Conservation (phyloP, 2,329 filamentous ascomycete genomes). For the Boeremia exigua region DNA sequence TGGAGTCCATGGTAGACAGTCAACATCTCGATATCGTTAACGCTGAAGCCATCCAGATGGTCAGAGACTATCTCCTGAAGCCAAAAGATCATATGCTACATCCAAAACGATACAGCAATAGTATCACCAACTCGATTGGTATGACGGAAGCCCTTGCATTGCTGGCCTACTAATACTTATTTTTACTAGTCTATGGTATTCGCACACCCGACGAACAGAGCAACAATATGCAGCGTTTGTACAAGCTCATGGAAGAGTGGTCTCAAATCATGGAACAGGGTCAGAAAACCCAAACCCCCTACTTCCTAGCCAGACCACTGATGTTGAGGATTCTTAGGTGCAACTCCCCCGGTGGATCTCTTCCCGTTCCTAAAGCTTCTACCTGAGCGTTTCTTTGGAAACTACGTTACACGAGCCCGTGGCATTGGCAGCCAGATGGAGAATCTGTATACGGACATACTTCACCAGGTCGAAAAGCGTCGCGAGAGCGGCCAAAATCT, state of each 20-base stretch:
- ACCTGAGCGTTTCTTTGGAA: slow-evolving; percentile 37
- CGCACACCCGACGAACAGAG: slow-evolving; percentile 11
- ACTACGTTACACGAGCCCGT: slow-evolving; percentile 17
- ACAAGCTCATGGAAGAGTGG: slow-evolving; percentile 51
- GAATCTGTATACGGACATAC: slow-evolving; percentile 11
- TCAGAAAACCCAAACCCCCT: neutral
- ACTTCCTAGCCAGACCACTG: neutral
- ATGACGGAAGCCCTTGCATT: neutral
- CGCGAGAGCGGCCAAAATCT: slow-evolving; percentile 4
- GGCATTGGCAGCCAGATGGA: slow-evolving; percentile 18
- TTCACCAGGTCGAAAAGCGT: slow-evolving; percentile 15
- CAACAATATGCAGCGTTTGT: slow-evolving; percentile 48
- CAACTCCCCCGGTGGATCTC: slow-evolving; percentile 57
- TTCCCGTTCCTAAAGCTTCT: slow-evolving; percentile 38
- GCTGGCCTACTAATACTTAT: neutral
- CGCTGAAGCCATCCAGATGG: slow-evolving; percentile 58
- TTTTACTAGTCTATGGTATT: slow-evolving; percentile 18
- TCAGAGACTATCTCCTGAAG: slow-evolving; percentile 51
- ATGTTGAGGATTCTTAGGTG: slow-evolving; percentile 43
- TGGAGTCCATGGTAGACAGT: slow-evolving; percentile 53
- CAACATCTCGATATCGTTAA: slow-evolving; percentile 52
- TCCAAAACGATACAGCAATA: slow-evolving; percentile 58
- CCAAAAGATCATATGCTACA: slow-evolving; percentile 56
- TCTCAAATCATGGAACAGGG: slow-evolving; percentile 41
- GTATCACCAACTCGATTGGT: slow-evolving; percentile 21